These are phyloP conservation scores for Annulohypoxylon truncatum DNA, from an alignment of 2,329 filamentous ascomycete genomes.

Conservation along the genomic window DNA sequence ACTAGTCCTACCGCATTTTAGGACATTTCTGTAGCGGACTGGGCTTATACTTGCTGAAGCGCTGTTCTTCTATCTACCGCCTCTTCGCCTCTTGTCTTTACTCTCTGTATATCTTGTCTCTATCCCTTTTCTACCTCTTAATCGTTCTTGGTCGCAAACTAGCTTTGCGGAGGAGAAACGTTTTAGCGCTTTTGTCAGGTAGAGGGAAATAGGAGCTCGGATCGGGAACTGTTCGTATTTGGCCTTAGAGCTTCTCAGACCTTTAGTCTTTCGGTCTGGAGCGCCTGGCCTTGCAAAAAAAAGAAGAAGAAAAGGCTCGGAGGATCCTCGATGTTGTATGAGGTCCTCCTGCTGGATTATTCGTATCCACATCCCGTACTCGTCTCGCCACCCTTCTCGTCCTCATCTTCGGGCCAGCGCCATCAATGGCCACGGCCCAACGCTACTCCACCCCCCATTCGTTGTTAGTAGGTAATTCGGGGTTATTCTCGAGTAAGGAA, in stretches of 20 bases:
- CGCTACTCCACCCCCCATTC: constrained; percentile 38
- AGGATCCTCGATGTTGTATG: constrained; percentile 29
- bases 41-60: constrained; percentile 30
- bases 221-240: constrained; percentile 28
- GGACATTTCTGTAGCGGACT: constrained; percentile 16
- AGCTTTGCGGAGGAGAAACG: constrained; percentile 21
- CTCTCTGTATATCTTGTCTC: not conserved
- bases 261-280: constrained; percentile 19
- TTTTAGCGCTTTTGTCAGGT: constrained; percentile 17
- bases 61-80: constrained; percentile 10
- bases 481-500: constrained; percentile 39
- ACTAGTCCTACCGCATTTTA: constrained; percentile 27
- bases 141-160: constrained; percentile 14
- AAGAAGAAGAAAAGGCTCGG: constrained; percentile 4
- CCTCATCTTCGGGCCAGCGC: constrained; percentile 33
- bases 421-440: constrained; percentile 49
- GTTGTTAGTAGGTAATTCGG: constrained; percentile 43
- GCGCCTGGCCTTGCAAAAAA: constrained; percentile 8
- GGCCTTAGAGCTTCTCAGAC: constrained; percentile 9
- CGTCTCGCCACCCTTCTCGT: constrained; percentile 27
- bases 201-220: constrained; percentile 34
- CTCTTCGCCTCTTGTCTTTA: not conserved
- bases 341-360: constrained; percentile 27
- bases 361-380: constrained; percentile 32
- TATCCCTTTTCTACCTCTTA: not conserved